Percentiles rank a stretch among this genome's conserved stretches.
phyloP scores from a whole-genome alignment of 306 rosid genomes.

The Comarum palustre region DNA sequence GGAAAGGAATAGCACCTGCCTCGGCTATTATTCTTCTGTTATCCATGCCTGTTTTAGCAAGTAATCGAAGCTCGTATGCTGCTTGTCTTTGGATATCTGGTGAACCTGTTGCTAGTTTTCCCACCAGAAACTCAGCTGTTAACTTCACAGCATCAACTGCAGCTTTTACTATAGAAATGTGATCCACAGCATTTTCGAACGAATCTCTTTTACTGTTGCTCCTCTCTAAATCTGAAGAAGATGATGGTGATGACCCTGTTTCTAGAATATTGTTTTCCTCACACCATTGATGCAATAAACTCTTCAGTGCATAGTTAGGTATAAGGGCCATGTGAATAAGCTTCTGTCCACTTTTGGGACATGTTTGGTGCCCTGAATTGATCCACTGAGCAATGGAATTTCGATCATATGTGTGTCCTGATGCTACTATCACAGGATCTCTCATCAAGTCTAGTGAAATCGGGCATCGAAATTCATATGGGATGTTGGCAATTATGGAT shows the following conservation, averaged over 20 bases:
- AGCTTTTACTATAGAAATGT: conserved; percentile 65
- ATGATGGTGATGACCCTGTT: conserved; percentile 31
- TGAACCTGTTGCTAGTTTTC: conserved; percentile 91
- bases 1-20: conserved; percentile 91
- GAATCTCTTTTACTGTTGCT: conserved; percentile 37
- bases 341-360: conserved; percentile 87
- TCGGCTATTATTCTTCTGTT: conserved; percentile 74
- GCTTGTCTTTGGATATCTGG: conserved; percentile 80
- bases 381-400: conserved; percentile 81
- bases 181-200: conserved; percentile 46
- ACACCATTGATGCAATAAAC: conserved; percentile 82
- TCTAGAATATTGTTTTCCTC: conserved; percentile 51
- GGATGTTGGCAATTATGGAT: conserved; percentile 45
- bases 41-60: conserved; percentile 76
- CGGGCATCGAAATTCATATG: conserved; percentile 90
- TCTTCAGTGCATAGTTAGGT: conserved; percentile 83
- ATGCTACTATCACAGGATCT: conserved; percentile 87
- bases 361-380: conserved; percentile 81
- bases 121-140: conserved; percentile 89
- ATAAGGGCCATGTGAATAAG: conserved; percentile 85
- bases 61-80: conserved; percentile 79
- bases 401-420: conserved; percentile 84
- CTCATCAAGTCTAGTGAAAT: conserved; percentile 79
- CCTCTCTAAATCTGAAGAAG: conserved; percentile 34
- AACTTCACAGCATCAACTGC: conserved; percentile 75